These are phyloP conservation scores for Voacanga thouarsii DNA, from an alignment of 257 asterid genomes.

Conservation along the genomic window DNA sequence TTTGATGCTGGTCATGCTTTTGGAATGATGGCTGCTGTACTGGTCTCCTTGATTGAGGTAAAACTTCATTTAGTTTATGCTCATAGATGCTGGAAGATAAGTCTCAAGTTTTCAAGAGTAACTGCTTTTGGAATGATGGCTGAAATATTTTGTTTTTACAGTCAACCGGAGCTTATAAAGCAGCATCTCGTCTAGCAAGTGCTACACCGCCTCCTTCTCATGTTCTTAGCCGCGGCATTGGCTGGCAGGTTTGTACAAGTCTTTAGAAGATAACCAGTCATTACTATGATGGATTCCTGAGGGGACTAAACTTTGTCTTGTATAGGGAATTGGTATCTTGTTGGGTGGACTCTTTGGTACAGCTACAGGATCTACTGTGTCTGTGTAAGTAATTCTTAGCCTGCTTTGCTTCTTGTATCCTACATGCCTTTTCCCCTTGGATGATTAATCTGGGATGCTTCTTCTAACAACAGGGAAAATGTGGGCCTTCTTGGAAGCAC, in stretches of 20 bases:
- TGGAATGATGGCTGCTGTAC: slow-evolving; percentile 96
- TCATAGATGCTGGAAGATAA: neutral
- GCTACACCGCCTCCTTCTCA: slow-evolving; percentile 99
- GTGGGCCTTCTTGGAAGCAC: slow-evolving; percentile 99
- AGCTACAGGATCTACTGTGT: slow-evolving; percentile 79
- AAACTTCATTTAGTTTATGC: neutral
- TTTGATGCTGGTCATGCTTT: slow-evolving; percentile 96
- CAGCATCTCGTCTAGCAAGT: slow-evolving; percentile 94
- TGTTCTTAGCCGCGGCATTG: slow-evolving; percentile 97
- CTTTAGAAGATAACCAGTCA: neutral
- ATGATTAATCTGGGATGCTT: neutral
- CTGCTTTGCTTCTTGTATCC: neutral
- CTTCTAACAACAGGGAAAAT: slow-evolving; percentile 55
- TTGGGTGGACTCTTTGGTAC: slow-evolving; percentile 88
- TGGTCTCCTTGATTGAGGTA: slow-evolving; percentile 95
- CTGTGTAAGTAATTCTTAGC: slow-evolving; percentile 54
- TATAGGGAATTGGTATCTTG: slow-evolving; percentile 85
- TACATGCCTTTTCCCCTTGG: neutral
- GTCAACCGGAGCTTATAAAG: slow-evolving; percentile 98
- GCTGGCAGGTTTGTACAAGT: slow-evolving; percentile 81
- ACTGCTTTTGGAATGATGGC: neutral
- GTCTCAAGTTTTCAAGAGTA: neutral
- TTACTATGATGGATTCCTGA: neutral
- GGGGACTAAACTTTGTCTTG: neutral
- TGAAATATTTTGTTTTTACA: slow-evolving; percentile 27